Evolutionary conservation across 305 asterid genomes (phyloP).

Genomic region (Fraxinus sp.): DNA sequence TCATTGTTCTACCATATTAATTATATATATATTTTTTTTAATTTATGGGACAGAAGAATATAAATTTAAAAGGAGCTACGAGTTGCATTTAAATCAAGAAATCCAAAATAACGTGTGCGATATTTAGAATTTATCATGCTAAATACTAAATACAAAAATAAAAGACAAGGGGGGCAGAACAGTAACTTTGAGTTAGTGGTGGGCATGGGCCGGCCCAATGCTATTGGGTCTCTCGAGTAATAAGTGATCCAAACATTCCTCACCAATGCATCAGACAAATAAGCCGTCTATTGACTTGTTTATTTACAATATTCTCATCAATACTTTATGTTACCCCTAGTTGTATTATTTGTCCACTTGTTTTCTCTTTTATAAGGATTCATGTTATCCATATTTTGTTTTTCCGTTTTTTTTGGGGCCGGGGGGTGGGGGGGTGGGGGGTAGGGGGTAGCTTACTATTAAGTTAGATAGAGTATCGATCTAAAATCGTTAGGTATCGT

Average conservation of each 20-base stretch:
- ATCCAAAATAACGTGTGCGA: background rate
- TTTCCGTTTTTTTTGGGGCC: too few relatives aligned
- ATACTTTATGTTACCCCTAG: background rate
- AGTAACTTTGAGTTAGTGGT: slow-evolving; percentile 20
- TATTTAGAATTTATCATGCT: background rate
- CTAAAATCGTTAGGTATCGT: background rate
- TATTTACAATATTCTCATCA: background rate
- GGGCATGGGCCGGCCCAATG: slow-evolving; percentile 43
- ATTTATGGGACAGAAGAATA: background rate
- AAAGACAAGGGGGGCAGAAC: slow-evolving; percentile 16
- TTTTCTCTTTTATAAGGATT: background rate
- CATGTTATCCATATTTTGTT: background rate
- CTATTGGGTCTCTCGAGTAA: slow-evolving; percentile 20
- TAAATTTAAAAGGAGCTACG: background rate
- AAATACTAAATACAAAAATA: background rate
- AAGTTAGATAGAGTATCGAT: background rate
- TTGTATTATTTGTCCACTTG: background rate
- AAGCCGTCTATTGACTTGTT: slow-evolving; percentile 27
- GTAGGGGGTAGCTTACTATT: background rate
- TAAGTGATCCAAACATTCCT: slow-evolving; percentile 28
- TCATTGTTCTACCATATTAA: too few relatives aligned
- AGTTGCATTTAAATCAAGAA: background rate
- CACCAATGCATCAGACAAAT: slow-evolving; percentile 32
- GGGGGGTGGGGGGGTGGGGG: too few relatives aligned
- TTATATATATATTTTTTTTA: too few relatives aligned